phyloP scores from a whole-genome alignment of 208 protist genomes.

The Trypanosoma avium region DNA sequence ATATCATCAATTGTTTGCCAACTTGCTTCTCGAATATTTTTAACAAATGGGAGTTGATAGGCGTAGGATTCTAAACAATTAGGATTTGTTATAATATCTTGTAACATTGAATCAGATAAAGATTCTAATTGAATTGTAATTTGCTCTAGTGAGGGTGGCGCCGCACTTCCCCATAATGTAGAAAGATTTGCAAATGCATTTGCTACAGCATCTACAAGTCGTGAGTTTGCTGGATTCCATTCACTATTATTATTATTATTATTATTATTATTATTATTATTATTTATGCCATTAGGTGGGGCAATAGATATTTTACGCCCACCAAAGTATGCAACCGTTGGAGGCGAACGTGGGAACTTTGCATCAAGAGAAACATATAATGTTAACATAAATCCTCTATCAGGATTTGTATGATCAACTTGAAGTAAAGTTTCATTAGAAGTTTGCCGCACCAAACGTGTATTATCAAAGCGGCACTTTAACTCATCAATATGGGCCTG shows the following conservation, averaged over 20 bases:
- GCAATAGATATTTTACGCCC: conserved; percentile 58
- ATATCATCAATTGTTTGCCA: conserved; percentile 56
- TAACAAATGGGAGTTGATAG: conserved; percentile 81
- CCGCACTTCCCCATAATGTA: conserved; percentile 66
- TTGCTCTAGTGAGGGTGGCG: conserved; percentile 57
- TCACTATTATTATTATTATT: conserved; percentile 29
- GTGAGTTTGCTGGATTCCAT: conserved; percentile 59
- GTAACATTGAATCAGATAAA: conserved; percentile 62
- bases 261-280: no score
- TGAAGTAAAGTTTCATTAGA: conserved; percentile 50
- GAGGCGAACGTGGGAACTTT: conserved; percentile 48
- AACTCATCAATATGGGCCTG: conserved; percentile 45
- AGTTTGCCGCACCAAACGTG: conserved; percentile 38
- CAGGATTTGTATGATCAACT: conserved; percentile 50
- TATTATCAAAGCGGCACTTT: conserved; percentile 41
- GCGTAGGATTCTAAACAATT: conserved; percentile 86
- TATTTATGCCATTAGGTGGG: conserved; percentile 41
- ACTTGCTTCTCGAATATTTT: conserved; percentile 69
- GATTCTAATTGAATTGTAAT: conserved; percentile 42
- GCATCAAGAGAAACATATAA: conserved; percentile 59
- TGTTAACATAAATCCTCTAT: conserved; percentile 49
- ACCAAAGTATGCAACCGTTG: conserved; percentile 65
- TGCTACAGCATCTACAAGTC: conserved; percentile 60
- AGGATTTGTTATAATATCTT: conserved; percentile 65
- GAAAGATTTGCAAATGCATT: conserved; percentile 71